Conservation (phyloP, 345 rosid genomes). For the Mercurialis annua region DNA sequence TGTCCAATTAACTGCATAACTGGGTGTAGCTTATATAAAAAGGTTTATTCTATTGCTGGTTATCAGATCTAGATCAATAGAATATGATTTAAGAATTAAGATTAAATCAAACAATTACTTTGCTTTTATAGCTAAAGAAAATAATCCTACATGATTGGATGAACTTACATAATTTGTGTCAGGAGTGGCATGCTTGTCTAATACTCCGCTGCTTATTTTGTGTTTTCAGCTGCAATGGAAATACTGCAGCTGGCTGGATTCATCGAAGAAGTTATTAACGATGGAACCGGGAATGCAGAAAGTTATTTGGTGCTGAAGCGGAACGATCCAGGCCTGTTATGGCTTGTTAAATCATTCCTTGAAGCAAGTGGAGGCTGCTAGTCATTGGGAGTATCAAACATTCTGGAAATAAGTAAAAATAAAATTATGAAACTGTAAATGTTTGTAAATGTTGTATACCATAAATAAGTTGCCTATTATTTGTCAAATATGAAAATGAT, state of each 20-base stretch:
- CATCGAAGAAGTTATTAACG: slow-evolving; percentile 51
- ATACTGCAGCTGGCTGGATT: slow-evolving; percentile 73
- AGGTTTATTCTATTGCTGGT: neutral
- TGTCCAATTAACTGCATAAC: neutral
- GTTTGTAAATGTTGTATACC: neutral
- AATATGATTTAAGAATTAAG: neutral
- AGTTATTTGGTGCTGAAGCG: slow-evolving; percentile 70
- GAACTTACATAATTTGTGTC: neutral
- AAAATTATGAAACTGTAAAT: neutral
- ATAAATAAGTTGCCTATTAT: neutral
- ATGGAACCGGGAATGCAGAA: slow-evolving; percentile 53
- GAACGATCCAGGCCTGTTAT: slow-evolving; percentile 83
- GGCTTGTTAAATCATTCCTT: slow-evolving; percentile 84
- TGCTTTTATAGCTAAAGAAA: neutral
- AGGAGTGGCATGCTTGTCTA: neutral
- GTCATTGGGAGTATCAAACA: slow-evolving; percentile 1
- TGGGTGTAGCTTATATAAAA: neutral
- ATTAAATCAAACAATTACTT: neutral
- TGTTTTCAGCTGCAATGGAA: slow-evolving; percentile 71
- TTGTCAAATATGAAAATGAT: neutral
- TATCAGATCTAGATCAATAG: neutral
- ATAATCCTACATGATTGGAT: neutral
- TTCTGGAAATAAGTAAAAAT: neutral
- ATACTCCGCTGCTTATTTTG: neutral
- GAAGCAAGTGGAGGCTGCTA: slow-evolving; percentile 49